Percentiles rank a stretch among this genome's conserved stretches.
phyloP scores from a whole-genome alignment of 2,329 filamentous ascomycete species.

The Nectriaceae sp. region DNA sequence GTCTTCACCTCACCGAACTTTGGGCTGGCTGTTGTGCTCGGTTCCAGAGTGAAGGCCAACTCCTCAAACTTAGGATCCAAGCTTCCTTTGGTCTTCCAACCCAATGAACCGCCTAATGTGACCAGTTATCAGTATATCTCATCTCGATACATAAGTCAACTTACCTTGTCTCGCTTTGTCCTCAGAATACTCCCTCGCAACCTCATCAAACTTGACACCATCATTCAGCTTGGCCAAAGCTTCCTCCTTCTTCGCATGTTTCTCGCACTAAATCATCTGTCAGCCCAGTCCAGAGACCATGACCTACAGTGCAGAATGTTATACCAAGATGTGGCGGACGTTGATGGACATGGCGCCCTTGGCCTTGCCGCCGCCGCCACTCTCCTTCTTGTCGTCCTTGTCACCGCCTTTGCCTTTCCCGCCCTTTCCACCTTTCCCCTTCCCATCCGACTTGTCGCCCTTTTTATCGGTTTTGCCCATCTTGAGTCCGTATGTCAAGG shows the following conservation, averaged over 20 bases:
- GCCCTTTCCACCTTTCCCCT: slow-evolving; percentile 19
- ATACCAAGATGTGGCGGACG: slow-evolving; percentile 69
- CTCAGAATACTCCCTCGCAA: slow-evolving; percentile 72
- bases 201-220: slow-evolving; percentile 73
- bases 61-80: slow-evolving; percentile 71
- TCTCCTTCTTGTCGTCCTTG: slow-evolving; percentile 30
- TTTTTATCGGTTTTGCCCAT: slow-evolving; percentile 47
- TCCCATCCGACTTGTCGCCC: slow-evolving; percentile 28
- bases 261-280: slow-evolving; percentile 58
- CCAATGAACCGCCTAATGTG: slow-evolving; percentile 66
- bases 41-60: slow-evolving; percentile 68
- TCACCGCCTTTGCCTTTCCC: slow-evolving; percentile 24
- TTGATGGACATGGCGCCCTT: slow-evolving; percentile 70
- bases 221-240: slow-evolving; percentile 67
- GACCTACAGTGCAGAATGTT: background rate
- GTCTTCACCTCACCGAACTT: slow-evolving; percentile 74
- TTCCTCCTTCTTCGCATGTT: slow-evolving; percentile 77
- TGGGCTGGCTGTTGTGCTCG: slow-evolving; percentile 64
- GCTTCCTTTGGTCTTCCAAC: slow-evolving; percentile 71
- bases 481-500: slow-evolving; percentile 11
- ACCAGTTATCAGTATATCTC: slow-evolving; percentile 4
- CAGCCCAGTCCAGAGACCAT: slow-evolving; percentile 3
- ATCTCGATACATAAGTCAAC: slow-evolving; percentile 7
- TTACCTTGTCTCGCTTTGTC: slow-evolving; percentile 72
- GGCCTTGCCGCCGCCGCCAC: slow-evolving; percentile 39